phyloP scores from a whole-genome alignment of 2,329 filamentous ascomycete species.

The Parastagonospora nodorum region DNA sequence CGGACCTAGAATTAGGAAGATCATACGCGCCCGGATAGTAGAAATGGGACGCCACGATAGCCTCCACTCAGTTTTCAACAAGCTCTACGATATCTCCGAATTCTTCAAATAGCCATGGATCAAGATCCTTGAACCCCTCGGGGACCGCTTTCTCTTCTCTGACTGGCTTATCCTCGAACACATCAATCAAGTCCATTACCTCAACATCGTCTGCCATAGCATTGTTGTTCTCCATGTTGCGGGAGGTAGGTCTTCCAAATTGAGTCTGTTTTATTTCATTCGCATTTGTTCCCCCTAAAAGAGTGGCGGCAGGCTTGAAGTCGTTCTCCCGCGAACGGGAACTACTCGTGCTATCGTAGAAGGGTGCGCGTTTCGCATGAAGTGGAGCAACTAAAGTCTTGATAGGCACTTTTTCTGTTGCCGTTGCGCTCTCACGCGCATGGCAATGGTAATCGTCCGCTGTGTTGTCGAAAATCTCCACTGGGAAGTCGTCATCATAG shows the following conservation, averaged over 20 bases:
- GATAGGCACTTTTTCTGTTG: neutral
- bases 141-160: constrained; percentile 14
- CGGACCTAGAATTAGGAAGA: too few relatives aligned
- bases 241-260: neutral
- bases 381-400: neutral
- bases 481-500: constrained; percentile 8
- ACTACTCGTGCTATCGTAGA: neutral
- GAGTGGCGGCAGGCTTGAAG: neutral
- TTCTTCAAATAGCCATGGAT: constrained; percentile 46
- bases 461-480: neutral
- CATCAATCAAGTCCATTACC: neutral
- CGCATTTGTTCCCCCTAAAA: too few relatives aligned
- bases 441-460: neutral
- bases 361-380: neutral
- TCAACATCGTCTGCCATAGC: neutral
- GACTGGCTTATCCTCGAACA: neutral
- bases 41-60: too few relatives aligned
- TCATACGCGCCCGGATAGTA: too few relatives aligned
- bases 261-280: neutral
- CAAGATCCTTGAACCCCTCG: constrained; percentile 39
- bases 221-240: neutral
- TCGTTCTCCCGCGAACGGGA: neutral
- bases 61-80: constrained; percentile 7
- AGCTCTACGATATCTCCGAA: constrained; percentile 50
- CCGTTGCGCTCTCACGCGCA: too few relatives aligned